Percentiles rank a stretch among this genome's conserved stretches.
Evolutionary conservation across 106 monocot genomes (phyloP).

Genomic region (Allium fistulosum): DNA sequence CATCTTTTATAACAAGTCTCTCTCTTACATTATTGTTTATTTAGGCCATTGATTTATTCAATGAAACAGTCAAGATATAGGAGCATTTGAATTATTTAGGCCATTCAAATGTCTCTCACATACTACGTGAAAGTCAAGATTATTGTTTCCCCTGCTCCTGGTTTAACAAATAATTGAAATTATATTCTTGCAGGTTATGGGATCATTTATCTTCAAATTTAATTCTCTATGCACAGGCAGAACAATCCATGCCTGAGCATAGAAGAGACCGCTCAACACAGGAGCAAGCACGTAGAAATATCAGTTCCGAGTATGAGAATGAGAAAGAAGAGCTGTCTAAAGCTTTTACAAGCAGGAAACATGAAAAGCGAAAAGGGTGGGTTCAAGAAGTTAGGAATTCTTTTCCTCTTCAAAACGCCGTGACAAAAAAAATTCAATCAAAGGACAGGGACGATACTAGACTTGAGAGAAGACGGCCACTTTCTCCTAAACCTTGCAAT

Average conservation of each 20-base stretch:
- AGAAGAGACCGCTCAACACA: conserved; percentile 12
- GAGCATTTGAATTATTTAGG: too few relatives aligned
- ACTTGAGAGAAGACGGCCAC: conserved; percentile 18
- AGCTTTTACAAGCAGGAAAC: conserved; percentile 40
- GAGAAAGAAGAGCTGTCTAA: conserved; percentile 33
- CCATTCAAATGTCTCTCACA: too few relatives aligned
- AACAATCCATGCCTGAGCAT: conserved; percentile 13
- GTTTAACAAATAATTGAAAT: too few relatives aligned
- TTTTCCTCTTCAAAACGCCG: conserved; percentile 49
- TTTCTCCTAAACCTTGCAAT: conserved; percentile 5
- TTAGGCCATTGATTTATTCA: too few relatives aligned
- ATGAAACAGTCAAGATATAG: too few relatives aligned
- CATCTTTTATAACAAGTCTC: not conserved
- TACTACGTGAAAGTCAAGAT: too few relatives aligned
- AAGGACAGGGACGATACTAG: conserved; percentile 15
- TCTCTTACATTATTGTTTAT: not conserved
- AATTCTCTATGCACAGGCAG: conserved; percentile 36
- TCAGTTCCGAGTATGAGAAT: conserved; percentile 23
- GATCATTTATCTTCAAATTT: conserved; percentile 54
- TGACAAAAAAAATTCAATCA: conserved; percentile 26
- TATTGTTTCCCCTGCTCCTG: too few relatives aligned
- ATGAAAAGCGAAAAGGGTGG: conserved; percentile 57
- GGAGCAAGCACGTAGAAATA: conserved; percentile 7
- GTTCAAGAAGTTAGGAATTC: conserved; percentile 24
- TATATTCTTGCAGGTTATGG: conserved; percentile 44